These are phyloP conservation scores for Paraphaeosphaeria minitans DNA, from an alignment of 2,329 filamentous ascomycete genomes.

Conservation along the genomic window DNA sequence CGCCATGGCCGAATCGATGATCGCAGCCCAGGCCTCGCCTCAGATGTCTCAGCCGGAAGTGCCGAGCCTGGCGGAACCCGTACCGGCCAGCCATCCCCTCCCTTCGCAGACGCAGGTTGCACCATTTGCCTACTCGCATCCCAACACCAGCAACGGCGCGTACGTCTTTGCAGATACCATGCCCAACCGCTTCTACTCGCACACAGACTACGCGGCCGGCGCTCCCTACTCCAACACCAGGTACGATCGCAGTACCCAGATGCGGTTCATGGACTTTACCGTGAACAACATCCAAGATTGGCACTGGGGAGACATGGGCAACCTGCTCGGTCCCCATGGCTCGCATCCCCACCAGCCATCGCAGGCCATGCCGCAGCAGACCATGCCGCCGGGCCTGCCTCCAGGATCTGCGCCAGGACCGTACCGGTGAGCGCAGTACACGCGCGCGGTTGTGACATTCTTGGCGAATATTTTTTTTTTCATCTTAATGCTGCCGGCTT, in stretches of 20 bases:
- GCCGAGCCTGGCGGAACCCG: constrained; percentile 1
- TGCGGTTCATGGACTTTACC: constrained; percentile 45
- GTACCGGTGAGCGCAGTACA: background rate
- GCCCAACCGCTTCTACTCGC: constrained; percentile 29
- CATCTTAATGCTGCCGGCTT: background rate
- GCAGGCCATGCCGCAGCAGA: background rate
- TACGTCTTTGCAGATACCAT: constrained; percentile 39
- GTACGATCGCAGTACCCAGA: constrained; percentile 36
- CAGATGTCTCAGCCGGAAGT: background rate
- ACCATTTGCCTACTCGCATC: constrained; percentile 30
- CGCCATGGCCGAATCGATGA: constrained; percentile 38
- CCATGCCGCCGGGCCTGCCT: background rate
- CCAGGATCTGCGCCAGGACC: constrained; percentile 1
- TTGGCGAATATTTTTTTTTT: background rate
- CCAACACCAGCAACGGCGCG: constrained; percentile 31
- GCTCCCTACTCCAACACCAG: constrained; percentile 24
- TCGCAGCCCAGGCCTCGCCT: background rate
- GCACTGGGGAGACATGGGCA: constrained; percentile 43
- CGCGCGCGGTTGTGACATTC: background rate
- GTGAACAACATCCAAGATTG: constrained; percentile 44
- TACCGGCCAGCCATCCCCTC: constrained; percentile 6
- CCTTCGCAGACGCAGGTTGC: constrained; percentile 10
- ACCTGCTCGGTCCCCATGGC: constrained; percentile 30
- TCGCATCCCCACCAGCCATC: background rate
- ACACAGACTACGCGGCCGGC: constrained; percentile 21